Base-by-base conservation (phyloP, 2,329 filamentous ascomycete species). In the Aspergillus proliferans region DNA sequence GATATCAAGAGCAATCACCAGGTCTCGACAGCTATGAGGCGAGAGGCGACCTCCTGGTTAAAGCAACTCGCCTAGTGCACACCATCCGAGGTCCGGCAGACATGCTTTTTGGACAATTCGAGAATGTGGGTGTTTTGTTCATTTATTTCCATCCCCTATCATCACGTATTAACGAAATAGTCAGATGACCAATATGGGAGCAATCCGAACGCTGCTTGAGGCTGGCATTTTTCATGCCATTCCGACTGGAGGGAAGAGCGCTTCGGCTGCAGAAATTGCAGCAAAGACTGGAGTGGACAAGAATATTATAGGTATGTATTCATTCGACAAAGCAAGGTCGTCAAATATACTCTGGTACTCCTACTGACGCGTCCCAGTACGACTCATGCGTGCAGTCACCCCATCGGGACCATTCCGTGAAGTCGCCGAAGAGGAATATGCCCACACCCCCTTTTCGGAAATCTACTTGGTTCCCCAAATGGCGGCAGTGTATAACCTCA, bases 1-100 rank as follows among this genome's bases (percentile, higher is more conserved):
- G 26, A n/a, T 49, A 52, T 21, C 28, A 34, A 12, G 8, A 38
- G 15, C 26, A 24, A 4, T 24, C 41, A 6, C 26, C 33, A 2
- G 24, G 41, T 2, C 22, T 26, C 12, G 22, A 14, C 28, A 39
- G 30, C 14, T 26, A 45, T 33, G 15, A 46, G 45, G 49, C 49
- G 12, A 42, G 43, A 28, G 47, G 49, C 7, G 28, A 47, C 21
- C 36, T 52, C 2, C 33, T 49, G 46, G 14, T 24, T 3, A 50
- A 53, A 30, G 50, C 52, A 28, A 46, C 45, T 19, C 46, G 42
- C 4, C 48, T 55, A 34, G 18, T 51, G 7, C 52, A 55, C 30
- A 53, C 55, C 6, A 52, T 59, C 28, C 55, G 53, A 12, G 58
- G 58, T 6, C 58, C 58, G n/a, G 52, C 48, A 9, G 53, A 59